Conservation (phyloP, 495 filamentous ascomycete species). For the Talaromyces borbonicus region DNA sequence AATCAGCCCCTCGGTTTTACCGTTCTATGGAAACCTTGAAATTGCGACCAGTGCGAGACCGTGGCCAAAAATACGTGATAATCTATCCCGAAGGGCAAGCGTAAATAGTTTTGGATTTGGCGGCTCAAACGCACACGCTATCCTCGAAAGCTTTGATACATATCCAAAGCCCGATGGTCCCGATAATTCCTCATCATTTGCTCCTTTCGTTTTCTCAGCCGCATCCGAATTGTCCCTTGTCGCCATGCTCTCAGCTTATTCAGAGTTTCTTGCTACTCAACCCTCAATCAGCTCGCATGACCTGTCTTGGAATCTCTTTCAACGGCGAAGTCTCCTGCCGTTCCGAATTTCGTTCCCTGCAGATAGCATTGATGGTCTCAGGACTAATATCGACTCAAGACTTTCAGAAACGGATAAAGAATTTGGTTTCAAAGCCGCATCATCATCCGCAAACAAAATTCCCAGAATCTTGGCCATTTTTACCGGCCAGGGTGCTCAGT, state of each 20-base stretch:
- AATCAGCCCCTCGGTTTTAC: slow-evolving; percentile 27
- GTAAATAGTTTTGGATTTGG: slow-evolving; percentile 15
- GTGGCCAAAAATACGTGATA: neutral
- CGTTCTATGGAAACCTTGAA: slow-evolving; percentile 5
- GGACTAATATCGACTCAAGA: neutral
- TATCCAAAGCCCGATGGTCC: neutral
- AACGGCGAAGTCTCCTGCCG: slow-evolving; percentile 3
- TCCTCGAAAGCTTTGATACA: slow-evolving; percentile 23
- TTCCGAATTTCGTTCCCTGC: neutral
- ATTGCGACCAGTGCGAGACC: slow-evolving; percentile 7
- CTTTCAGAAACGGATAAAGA: neutral
- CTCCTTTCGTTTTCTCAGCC: slow-evolving; percentile 19
- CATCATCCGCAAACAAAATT: neutral
- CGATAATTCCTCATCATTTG: neutral
- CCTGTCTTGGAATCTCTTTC: slow-evolving; percentile 10
- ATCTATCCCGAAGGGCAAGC: neutral
- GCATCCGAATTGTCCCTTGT: slow-evolving; percentile 10
- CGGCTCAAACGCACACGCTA: slow-evolving; percentile 23
- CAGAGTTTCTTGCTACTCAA: slow-evolving; percentile 6
- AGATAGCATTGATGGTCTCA: neutral
- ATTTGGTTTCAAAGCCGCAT: neutral
- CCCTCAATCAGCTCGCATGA: slow-evolving; percentile 3
- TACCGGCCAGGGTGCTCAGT: slow-evolving; percentile 39
- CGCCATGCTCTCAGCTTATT: neutral
- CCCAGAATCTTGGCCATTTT: slow-evolving; percentile 18